Percentiles rank a stretch among this genome's conserved stretches.
Conservation (phyloP, 306 rosid genomes). For the Morella rubra region DNA sequence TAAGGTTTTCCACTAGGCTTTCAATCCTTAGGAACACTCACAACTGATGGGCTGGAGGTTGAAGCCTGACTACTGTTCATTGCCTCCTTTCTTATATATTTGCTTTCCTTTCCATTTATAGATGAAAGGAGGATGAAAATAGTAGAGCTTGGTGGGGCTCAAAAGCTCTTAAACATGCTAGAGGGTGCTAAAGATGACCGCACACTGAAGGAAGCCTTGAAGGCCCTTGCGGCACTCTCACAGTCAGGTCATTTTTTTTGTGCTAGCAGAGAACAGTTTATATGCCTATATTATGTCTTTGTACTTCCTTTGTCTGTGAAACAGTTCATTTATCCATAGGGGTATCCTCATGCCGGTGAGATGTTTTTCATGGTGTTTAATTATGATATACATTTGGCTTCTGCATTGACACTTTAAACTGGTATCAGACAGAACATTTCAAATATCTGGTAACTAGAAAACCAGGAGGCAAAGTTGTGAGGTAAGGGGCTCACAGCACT, state of each 20-base stretch:
- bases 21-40: neutral
- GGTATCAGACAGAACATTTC: neutral
- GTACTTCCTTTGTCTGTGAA: too few species aligned
- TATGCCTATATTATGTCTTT: too few species aligned
- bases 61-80: constrained; percentile 16
- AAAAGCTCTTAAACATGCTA: constrained; percentile 74
- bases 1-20: constrained; percentile 10
- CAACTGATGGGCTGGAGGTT: constrained; percentile 16
- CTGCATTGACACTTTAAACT: neutral
- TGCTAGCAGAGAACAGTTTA: too few species aligned
- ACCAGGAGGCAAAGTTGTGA: neutral
- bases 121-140: constrained; percentile 83
- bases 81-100: constrained; percentile 16
- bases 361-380: too few species aligned
- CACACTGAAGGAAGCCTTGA: constrained; percentile 86
- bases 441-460: neutral
- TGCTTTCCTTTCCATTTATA: constrained; percentile 30
- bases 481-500: neutral
- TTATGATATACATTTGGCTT: too few species aligned
- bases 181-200: constrained; percentile 79
- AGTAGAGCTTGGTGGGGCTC: constrained; percentile 74
- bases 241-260: constrained; percentile 51
- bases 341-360: too few species aligned
- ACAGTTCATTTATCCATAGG: too few species aligned
- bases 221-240: constrained; percentile 71